These are phyloP conservation scores for Penicillium sp. DNA, from an alignment of 2,329 filamentous ascomycete species.

Conservation along the genomic window DNA sequence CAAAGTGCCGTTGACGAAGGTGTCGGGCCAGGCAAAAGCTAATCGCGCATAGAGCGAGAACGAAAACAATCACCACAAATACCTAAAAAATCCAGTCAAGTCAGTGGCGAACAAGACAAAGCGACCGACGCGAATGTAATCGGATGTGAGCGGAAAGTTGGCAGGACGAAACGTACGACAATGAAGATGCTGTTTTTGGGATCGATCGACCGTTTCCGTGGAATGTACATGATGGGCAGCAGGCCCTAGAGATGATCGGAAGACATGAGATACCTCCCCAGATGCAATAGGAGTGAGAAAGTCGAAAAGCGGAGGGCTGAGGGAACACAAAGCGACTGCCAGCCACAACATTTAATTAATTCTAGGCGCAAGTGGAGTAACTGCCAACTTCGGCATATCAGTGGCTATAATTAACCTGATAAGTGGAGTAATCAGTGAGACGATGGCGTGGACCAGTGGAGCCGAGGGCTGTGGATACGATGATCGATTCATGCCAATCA, in stretches of 20 bases:
- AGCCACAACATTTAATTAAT: slow-evolving; percentile 11
- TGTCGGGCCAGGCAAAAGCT: slow-evolving; percentile 38
- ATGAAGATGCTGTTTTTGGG: slow-evolving; percentile 30
- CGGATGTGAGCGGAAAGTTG: slow-evolving; percentile 5
- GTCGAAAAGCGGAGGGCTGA: slow-evolving; percentile 3
- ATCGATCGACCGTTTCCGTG: slow-evolving; percentile 17
- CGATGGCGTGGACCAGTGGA: slow-evolving; percentile 13
- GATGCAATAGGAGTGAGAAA: slow-evolving; percentile 8
- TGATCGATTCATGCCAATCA: not conserved
- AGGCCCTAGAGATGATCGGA: slow-evolving; percentile 16
- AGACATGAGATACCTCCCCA: slow-evolving; percentile 19
- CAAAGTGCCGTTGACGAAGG: slow-evolving; percentile 44
- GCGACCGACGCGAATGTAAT: not conserved
- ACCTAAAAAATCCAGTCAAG: not conserved
- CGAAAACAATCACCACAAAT: slow-evolving; percentile 29
- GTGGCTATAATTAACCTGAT: slow-evolving; percentile 16
- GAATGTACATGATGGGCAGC: slow-evolving; percentile 25
- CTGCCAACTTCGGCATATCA: not conserved
- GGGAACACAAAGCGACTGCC: slow-evolving; percentile 7
- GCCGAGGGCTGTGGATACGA: not conserved
- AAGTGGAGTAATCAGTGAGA: slow-evolving; percentile 11
- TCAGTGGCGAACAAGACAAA: not conserved
- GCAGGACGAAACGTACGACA: slow-evolving; percentile 26
- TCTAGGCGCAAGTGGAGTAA: slow-evolving; percentile 15
- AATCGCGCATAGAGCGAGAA: slow-evolving; percentile 25